Conservation (phyloP, 306 rosid species). For the Vachellia collinsii region DNA sequence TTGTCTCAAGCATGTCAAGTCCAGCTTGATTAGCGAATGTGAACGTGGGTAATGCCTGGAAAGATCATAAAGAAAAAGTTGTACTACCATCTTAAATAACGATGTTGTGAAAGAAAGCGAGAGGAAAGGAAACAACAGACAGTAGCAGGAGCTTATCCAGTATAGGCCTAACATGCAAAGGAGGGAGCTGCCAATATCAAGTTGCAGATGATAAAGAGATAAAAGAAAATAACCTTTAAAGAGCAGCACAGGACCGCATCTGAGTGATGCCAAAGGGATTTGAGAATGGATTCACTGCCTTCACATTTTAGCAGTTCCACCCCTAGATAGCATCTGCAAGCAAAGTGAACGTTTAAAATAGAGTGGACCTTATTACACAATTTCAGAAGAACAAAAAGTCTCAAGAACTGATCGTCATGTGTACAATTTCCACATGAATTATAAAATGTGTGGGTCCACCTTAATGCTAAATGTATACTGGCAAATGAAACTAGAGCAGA, state of each 20-base stretch:
- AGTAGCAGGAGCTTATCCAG: background rate
- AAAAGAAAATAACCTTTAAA: conserved; percentile 61
- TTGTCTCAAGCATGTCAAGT: conserved; percentile 98
- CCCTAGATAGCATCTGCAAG: conserved; percentile 85
- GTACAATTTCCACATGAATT: background rate
- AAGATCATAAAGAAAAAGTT: conserved; percentile 25
- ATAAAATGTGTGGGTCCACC: background rate
- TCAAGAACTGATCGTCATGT: background rate
- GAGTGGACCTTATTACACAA: background rate
- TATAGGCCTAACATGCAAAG: background rate
- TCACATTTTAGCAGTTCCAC: conserved; percentile 81
- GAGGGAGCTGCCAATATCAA: background rate
- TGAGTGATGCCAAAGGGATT: conserved; percentile 93
- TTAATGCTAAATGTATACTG: background rate
- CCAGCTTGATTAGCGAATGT: conserved; percentile 97
- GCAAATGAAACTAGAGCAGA: background rate
- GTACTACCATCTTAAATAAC: conserved; percentile 1
- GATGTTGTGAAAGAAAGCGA: background rate
- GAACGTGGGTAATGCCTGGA: conserved; percentile 84
- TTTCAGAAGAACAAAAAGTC: background rate
- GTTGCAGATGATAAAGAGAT: conserved; percentile 1
- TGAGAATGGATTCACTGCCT: conserved; percentile 78
- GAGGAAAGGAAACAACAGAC: background rate
- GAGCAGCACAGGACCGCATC: conserved; percentile 96
- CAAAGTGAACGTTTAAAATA: conserved; percentile 16